A percentile compares a stretch with the other conserved stretches of the same genome.
These are phyloP conservation scores for Solanum lignicaule DNA, from an alignment of 257 asterid genomes.

Conservation along the genomic window DNA sequence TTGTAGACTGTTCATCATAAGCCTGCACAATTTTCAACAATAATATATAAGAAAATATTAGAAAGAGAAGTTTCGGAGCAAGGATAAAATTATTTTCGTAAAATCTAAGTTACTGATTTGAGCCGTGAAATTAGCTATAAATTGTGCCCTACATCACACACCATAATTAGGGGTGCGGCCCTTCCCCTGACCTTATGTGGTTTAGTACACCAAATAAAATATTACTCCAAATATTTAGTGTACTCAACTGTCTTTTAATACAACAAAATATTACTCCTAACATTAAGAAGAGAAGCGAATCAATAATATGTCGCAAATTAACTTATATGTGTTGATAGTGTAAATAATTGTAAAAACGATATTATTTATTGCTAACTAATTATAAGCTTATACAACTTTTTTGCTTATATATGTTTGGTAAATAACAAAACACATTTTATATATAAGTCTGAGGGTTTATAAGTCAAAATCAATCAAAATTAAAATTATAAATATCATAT, in stretches of 20 bases:
- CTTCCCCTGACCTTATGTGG: not conserved
- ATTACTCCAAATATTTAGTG: too few species aligned
- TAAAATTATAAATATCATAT: too few species aligned
- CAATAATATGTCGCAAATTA: too few species aligned
- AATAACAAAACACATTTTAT: too few species aligned
- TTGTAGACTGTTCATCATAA: constrained; percentile 49
- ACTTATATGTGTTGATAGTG: not conserved
- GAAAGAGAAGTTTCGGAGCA: not conserved
- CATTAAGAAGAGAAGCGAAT: not conserved
- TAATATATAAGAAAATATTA: not conserved
- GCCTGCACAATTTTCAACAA: constrained; percentile 19
- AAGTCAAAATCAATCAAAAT: not conserved
- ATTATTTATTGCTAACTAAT: not conserved
- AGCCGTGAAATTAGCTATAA: not conserved
- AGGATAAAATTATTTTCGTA: too few species aligned
- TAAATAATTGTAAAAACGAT: not conserved
- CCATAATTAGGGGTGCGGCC: not conserved
- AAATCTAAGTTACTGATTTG: not conserved
- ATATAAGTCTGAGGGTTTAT: not conserved
- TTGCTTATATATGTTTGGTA: too few species aligned
- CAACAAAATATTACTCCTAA: too few species aligned
- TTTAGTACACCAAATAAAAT: too few species aligned
- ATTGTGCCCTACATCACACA: too few species aligned
- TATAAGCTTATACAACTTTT: not conserved
- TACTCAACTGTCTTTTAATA: too few species aligned